Evolutionary conservation across 495 filamentous ascomycete genomes (phyloP), one percentile per base, ranked within the genome.

Genomic region (Aspergillus wentii): DNA sequence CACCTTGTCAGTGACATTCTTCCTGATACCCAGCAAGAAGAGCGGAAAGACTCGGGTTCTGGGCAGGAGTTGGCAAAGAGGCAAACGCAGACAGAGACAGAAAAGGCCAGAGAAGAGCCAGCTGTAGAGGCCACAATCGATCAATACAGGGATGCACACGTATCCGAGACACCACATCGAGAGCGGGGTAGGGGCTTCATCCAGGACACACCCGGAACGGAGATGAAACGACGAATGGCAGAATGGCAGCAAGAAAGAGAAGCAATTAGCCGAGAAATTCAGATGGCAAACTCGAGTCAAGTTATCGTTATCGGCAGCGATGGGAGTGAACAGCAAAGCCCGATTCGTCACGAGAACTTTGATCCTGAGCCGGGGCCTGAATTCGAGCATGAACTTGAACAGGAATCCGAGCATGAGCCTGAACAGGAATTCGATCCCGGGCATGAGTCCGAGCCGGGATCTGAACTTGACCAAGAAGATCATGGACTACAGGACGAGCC

Each of bases 271-370:
- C 64, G 54, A 7, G 57, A 74, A 25, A 74, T 76, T 34, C 48
- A 69, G 28, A 57, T 67, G 44, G 64, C 73, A 13, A 67, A 68
- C 34, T 49, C 58, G 5, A 69, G 62, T 33, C 58, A 70, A 41
- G 57, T 77, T 19, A 71, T 78, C 36, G 60, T 69, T 18, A 67
- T 78, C 40, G 58, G 75, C 21, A 72, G 73, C 30, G 71, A 76
- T 47, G 55, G 56, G 5, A 48, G 46, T 26, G 49, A 20, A 7
- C 20, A 18, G 8, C 19, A 32, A 25, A 40, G 30, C 23, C 33
- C 44, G 7, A 31, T 26, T 17, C 21, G 30, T 34, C 35, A 17
- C 16, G 16, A 10, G 31, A n/a, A 5, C 11, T 5, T 4, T 29
- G n/a, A n/a, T n/a, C n/a, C n/a, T n/a, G 25, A 29, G 7, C 17